phyloP scores from a whole-genome alignment of 352 stramenopile species.

The Pythium coloratum region DNA sequence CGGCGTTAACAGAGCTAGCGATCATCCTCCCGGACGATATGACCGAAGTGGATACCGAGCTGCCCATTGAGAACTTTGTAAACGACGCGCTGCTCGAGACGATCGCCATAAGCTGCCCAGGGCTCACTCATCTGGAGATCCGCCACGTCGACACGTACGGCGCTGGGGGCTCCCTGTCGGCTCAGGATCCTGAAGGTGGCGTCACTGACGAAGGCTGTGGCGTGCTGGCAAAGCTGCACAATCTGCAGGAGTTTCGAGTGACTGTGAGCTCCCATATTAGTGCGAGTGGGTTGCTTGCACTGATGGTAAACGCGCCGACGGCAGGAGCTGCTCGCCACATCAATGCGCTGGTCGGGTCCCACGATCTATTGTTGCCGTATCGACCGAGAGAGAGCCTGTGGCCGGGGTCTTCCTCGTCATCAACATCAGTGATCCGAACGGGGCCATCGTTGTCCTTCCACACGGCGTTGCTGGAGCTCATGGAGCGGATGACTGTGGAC shows the following conservation, averaged over 20 bases:
- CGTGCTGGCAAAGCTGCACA: background rate
- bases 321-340: conserved; percentile 36
- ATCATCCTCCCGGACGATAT: conserved; percentile 17
- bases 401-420: background rate
- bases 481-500: conserved; percentile 6
- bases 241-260: background rate
- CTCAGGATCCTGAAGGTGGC: background rate
- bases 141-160: background rate
- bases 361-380: conserved; percentile 1
- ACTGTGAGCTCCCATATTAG: conserved; percentile 31
- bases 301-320: conserved; percentile 59
- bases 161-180: background rate
- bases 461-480: conserved; percentile 18
- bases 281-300: conserved; percentile 62
- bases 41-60: background rate
- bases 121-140: conserved; percentile 1
- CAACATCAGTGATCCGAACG: conserved; percentile 14
- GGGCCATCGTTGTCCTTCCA: conserved; percentile 21
- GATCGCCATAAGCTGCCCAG: background rate
- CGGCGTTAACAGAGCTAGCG: conserved; percentile 10
- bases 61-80: background rate
- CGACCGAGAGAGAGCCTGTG: background rate
- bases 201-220: conserved; percentile 6
- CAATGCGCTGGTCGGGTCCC: conserved; percentile 19
- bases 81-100: conserved; percentile 14